Base-by-base conservation (phyloP, 768 basidiomycete species). In the Russula brevipes region DNA sequence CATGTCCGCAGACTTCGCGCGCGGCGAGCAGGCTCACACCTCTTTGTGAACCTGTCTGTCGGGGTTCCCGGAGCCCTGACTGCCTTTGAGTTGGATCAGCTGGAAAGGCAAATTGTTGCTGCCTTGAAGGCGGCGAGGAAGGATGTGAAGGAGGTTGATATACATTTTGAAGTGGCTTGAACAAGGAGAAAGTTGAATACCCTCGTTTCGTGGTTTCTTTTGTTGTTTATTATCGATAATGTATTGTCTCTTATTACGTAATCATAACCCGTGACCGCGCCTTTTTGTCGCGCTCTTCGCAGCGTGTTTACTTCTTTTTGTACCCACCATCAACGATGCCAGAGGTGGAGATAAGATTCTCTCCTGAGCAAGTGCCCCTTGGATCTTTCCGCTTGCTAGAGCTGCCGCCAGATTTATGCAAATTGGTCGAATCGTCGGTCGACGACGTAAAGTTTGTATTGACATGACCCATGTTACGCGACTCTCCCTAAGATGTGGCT, bases 11-110 rank as follows among this genome's bases (percentile, higher is more conserved):
- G 84, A 61, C 70, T 94, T 60, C 85, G 89, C 45, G 89, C 91
- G 45, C 85, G 86, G 68, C 85, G 88, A 38, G 83, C 88, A 10
- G 89, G 94, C 36, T 91, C 94, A 9, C 74, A 88, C 64, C 84
- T 95, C 64, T 87, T 85, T 59, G 87, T 98, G 7, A 92, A 98
- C 74, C 77, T 98, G 55, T 83, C 81, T 5, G 89, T 87, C 36
- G 81, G 84, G 39, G 89, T 98, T 0, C 81, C 87, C 16, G 74
- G 76, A 7, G 59, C 72, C 7, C 74, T 86, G 70, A 85, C 83
- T 6, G 82, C 93, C 12, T 71, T 73, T 16, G 82, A 87, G 19
- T 79, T 84, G 2, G 81, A 81, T 52, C 70, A 73, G 30, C 74
- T 96, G 24, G 89, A 96, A 72, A 74, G 76, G 42, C 74, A 78